These are phyloP conservation scores for Kurtzmaniella natalensis DNA, from an alignment of 1,139 yeast genomes.

Conservation along the genomic window DNA sequence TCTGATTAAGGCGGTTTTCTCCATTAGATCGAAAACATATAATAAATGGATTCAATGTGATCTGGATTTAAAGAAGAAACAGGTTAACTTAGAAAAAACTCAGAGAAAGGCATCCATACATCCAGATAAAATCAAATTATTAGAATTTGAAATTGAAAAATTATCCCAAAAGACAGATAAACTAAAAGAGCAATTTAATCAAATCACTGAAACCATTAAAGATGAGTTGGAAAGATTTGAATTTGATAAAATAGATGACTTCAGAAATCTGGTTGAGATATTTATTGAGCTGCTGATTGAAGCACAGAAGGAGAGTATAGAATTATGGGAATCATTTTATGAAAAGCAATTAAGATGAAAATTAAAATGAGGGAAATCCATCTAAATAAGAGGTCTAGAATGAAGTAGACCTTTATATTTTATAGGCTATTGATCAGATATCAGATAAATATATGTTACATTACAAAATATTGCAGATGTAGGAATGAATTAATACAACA, in stretches of 20 bases:
- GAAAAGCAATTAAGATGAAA: conserved; percentile 28
- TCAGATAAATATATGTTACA: too few species aligned
- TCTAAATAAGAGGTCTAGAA: too few species aligned
- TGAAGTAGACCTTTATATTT: neutral
- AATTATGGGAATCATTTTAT: conserved; percentile 89
- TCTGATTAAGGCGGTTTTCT: conserved; percentile 70
- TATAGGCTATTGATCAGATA: too few species aligned
- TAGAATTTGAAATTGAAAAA: conserved; percentile 55
- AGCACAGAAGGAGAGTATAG: conserved; percentile 91
- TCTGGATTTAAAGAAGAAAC: conserved; percentile 43
- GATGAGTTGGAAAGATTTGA: conserved; percentile 69
- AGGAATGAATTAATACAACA: too few species aligned
- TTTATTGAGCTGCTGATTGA: conserved; percentile 89
- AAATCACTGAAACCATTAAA: conserved; percentile 61
- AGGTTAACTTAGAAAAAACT: conserved; percentile 49
- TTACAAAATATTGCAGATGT: too few species aligned
- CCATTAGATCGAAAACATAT: conserved; percentile 70
- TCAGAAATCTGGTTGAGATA: conserved; percentile 85
- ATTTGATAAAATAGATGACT: conserved; percentile 73
- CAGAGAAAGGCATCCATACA: conserved; percentile 54
- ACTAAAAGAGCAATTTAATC: conserved; percentile 56
- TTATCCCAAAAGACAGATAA: conserved; percentile 55
- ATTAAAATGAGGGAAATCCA: too few species aligned
- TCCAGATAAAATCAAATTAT: conserved; percentile 53
- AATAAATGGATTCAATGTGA: conserved; percentile 49